Conservation (phyloP, 2,329 filamentous ascomycete genomes). For the Mycosphaerella arachidis region DNA sequence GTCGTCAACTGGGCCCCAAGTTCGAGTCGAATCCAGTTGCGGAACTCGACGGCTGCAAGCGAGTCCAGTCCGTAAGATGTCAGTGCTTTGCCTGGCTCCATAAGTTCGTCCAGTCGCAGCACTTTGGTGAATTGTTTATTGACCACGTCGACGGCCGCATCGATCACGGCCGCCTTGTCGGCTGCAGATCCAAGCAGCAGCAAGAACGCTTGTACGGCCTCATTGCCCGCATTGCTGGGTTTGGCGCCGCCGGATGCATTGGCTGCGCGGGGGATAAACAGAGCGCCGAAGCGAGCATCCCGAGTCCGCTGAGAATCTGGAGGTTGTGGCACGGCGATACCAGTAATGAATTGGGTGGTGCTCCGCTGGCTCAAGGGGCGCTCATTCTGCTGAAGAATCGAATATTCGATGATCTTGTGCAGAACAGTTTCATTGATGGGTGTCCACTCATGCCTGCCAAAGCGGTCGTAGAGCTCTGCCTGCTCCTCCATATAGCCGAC, state of each 20-base stretch:
- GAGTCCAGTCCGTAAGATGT: constrained; percentile 9
- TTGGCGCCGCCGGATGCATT: too few relatives aligned
- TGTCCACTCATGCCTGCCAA: background rate
- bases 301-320: too few relatives aligned
- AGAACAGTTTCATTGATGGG: background rate
- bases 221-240: too few relatives aligned
- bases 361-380: too few relatives aligned
- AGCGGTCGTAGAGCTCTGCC: background rate
- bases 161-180: too few relatives aligned
- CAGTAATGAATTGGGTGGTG: too few relatives aligned
- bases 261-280: too few relatives aligned
- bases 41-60: constrained; percentile 8
- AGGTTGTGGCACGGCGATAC: too few relatives aligned
- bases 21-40: constrained; percentile 2
- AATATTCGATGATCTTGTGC: background rate
- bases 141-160: background rate
- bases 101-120: background rate
- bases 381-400: background rate
- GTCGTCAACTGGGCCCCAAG: too few relatives aligned
- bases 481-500: constrained; percentile 35
- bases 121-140: background rate
- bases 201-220: too few relatives aligned
- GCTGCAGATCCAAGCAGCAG: too few relatives aligned
- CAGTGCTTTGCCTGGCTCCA: background rate
- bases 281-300: too few relatives aligned